Percentiles rank a stretch among this genome's conserved stretches.
These are phyloP conservation scores for Trichaptum fuscoviolaceum DNA, from an alignment of 768 basidiomycete genomes.

Conservation along the genomic window DNA sequence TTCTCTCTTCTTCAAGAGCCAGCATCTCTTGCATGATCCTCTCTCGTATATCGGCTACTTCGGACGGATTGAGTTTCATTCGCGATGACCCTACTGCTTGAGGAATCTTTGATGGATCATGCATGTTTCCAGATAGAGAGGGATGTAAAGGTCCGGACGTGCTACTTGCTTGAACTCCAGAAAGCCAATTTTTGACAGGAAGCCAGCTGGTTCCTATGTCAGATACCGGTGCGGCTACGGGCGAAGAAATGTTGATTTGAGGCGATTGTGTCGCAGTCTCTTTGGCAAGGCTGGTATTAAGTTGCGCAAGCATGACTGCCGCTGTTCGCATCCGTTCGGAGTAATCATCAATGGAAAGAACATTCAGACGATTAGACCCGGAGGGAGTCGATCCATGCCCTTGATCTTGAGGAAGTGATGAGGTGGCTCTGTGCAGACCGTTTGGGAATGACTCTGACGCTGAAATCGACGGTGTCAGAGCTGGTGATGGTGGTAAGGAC, in stretches of 20 bases:
- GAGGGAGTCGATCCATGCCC: constrained; percentile 22
- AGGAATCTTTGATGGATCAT: constrained; percentile 18
- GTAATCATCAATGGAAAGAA: constrained; percentile 89
- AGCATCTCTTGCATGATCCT: constrained; percentile 99
- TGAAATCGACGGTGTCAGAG: constrained; percentile 11
- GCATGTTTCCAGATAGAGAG: constrained; percentile 22
- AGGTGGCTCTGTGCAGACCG: neutral
- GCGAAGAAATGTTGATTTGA: constrained; percentile 10
- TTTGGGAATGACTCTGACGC: constrained; percentile 6
- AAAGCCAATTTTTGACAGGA: constrained; percentile 51
- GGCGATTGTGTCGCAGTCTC: constrained; percentile 35
- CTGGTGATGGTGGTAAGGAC: constrained; percentile 45
- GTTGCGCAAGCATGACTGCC: constrained; percentile 95
- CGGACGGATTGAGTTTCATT: constrained; percentile 71
- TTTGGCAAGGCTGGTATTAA: constrained; percentile 74
- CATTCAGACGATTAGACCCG: constrained; percentile 9
- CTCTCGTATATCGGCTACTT: constrained; percentile 87
- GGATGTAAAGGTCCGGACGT: constrained; percentile 24
- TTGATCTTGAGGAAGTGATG: constrained; percentile 12
- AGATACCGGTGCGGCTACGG: constrained; percentile 23
- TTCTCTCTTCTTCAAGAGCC: constrained; percentile 91
- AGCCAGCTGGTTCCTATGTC: constrained; percentile 40
- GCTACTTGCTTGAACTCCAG: constrained; percentile 20
- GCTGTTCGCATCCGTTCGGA: constrained; percentile 98
- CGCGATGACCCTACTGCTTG: constrained; percentile 36